These are phyloP conservation scores for Rutstroemia sp. DNA, from an alignment of 2,329 filamentous ascomycete genomes.

Conservation along the genomic window DNA sequence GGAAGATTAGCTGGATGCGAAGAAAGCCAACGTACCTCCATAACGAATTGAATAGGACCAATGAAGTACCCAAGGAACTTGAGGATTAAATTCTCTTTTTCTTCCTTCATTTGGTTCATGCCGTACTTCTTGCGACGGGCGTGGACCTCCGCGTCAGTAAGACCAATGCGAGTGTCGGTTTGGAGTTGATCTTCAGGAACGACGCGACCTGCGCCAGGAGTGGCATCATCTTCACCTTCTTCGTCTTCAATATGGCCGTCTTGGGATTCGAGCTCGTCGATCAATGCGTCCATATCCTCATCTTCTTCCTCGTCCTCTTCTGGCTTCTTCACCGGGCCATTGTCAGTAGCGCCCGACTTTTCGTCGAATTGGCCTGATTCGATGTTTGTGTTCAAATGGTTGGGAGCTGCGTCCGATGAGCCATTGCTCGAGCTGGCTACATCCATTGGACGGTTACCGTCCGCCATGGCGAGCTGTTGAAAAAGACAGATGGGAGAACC, in stretches of 20 bases:
- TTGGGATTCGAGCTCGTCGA: conserved; percentile 78
- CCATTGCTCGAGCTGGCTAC: conserved; percentile 14
- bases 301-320: conserved; percentile 61
- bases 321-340: conserved; percentile 25
- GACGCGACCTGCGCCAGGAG: conserved; percentile 46
- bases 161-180: conserved; percentile 66
- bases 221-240: conserved; percentile 46
- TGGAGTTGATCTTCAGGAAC: conserved; percentile 70
- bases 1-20: conserved; percentile 12
- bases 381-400: conserved; percentile 51
- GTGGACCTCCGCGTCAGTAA: conserved; percentile 63
- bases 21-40: conserved; percentile 58
- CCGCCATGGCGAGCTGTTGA: conserved; percentile 18
- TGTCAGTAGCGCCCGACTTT: conserved; percentile 38
- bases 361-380: conserved; percentile 59
- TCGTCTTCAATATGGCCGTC: conserved; percentile 63
- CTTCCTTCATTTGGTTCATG: conserved; percentile 85
- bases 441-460: conserved; percentile 11
- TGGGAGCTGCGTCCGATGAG: conserved; percentile 16
- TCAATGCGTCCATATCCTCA: conserved; percentile 79
- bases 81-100: conserved; percentile 76
- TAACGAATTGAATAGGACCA: conserved; percentile 88
- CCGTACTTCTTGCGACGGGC: conserved; percentile 64
- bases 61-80: conserved; percentile 81
- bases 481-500: conserved; percentile 12